These are phyloP conservation scores for Epichloe coenophiala DNA, from an alignment of 2,329 filamentous ascomycete genomes.

Conservation along the genomic window DNA sequence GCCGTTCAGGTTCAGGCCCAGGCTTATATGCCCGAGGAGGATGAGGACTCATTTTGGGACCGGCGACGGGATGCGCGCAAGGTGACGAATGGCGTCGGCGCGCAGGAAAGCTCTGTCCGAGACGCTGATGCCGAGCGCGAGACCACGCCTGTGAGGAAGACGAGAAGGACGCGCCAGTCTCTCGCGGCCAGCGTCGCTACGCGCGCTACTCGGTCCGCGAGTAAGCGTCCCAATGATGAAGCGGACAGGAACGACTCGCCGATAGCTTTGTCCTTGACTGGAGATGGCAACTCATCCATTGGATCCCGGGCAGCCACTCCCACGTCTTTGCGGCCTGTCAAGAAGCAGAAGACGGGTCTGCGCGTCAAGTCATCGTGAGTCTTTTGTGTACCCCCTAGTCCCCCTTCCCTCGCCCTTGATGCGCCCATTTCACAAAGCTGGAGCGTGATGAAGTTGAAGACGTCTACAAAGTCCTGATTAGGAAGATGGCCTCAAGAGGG, in stretches of 20 bases:
- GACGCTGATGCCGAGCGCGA: constrained; percentile 13
- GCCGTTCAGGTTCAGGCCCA: constrained; percentile 14
- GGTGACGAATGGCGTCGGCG: constrained; percentile 23
- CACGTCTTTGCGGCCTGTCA: constrained; percentile 37
- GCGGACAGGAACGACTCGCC: constrained; percentile 40
- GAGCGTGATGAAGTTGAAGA: neutral
- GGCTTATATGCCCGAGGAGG: constrained; percentile 16
- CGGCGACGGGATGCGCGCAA: constrained; percentile 25
- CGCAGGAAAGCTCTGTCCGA: constrained; percentile 26
- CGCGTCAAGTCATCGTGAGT: constrained; percentile 60
- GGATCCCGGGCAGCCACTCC: constrained; percentile 50
- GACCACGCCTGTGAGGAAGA: constrained; percentile 19
- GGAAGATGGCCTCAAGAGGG: neutral
- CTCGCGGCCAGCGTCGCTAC: constrained; percentile 20
- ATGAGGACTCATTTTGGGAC: constrained; percentile 20
- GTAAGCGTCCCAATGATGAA: constrained; percentile 42
- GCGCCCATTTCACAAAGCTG: neutral
- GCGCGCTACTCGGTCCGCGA: constrained; percentile 34
- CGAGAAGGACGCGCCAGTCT: constrained; percentile 24
- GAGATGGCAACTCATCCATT: constrained; percentile 31
- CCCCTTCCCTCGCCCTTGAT: neutral
- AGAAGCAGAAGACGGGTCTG: constrained; percentile 47
- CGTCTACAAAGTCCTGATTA: neutral
- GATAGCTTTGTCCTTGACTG: constrained; percentile 33
- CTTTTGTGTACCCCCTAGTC: neutral